Evolutionary conservation across 202 grass and related monocot species (phyloP).

Genomic region (Musa balbisiana): DNA sequence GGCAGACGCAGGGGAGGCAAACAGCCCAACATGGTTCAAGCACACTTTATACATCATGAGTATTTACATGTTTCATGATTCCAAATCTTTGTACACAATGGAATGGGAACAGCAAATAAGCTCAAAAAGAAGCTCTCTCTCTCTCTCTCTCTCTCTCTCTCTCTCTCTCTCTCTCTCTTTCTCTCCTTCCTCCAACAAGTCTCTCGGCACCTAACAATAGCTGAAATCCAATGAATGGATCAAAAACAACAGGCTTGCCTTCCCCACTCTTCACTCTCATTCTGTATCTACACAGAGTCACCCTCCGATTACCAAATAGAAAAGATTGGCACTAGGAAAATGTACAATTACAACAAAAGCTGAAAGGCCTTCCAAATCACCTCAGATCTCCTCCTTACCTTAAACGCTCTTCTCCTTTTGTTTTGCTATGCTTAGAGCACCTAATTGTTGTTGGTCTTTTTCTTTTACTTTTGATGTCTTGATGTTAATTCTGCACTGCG

Average conservation of each 20-base stretch:
- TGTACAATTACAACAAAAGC: conserved; percentile 1
- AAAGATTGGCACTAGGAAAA: conserved; percentile 1
- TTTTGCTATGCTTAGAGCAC: background rate
- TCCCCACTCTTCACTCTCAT: background rate
- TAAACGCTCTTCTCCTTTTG: background rate
- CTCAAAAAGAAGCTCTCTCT: background rate
- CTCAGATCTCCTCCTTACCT: background rate
- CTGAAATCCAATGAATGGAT: conserved; percentile 3
- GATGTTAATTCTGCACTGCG: background rate
- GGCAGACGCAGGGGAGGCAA: background rate
- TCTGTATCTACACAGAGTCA: conserved; percentile 3
- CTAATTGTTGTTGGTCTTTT: background rate
- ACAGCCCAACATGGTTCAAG: background rate
- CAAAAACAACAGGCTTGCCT: background rate
- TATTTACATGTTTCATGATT: conserved; percentile 1
- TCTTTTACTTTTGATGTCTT: background rate
- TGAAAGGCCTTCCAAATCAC: background rate
- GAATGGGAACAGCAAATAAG: background rate
- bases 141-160: background rate
- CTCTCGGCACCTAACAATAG: background rate
- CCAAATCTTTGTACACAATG: too few species aligned
- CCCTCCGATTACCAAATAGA: background rate
- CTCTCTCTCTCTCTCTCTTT: background rate
- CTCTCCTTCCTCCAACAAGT: too few species aligned
- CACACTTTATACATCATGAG: conserved; percentile 1